Percentiles rank a stretch among this genome's conserved stretches.
These are phyloP conservation scores for Aspergillus terreus DNA, from an alignment of 2,329 filamentous ascomycete genomes.

Conservation along the genomic window DNA sequence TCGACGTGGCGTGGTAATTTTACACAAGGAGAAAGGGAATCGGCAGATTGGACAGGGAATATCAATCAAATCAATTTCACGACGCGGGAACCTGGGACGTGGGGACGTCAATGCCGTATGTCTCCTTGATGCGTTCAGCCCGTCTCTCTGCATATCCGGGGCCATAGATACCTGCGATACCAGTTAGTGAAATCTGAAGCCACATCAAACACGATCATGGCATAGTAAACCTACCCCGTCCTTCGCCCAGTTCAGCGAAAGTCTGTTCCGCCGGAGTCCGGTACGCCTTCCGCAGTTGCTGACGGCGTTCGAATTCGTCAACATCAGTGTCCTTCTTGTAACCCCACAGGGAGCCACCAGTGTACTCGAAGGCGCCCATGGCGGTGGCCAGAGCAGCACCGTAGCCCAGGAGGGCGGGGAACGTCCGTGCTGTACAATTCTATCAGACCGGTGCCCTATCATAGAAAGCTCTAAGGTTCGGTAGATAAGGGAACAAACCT, in stretches of 20 bases:
- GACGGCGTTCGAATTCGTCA: slow-evolving; percentile 73
- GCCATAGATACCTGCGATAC: slow-evolving; percentile 65
- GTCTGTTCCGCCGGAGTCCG: slow-evolving; percentile 75
- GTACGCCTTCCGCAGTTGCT: slow-evolving; percentile 68
- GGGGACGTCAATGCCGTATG: slow-evolving; percentile 81
- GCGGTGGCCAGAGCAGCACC: slow-evolving; percentile 57
- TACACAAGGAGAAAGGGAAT: slow-evolving; percentile 25
- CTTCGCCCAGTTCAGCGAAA: slow-evolving; percentile 76
- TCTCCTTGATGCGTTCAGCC: slow-evolving; percentile 74
- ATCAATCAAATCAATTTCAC: slow-evolving; percentile 28
- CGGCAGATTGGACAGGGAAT: slow-evolving; percentile 15
- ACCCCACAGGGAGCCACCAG: slow-evolving; percentile 60
- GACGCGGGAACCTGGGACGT: slow-evolving; percentile 49
- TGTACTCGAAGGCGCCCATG: slow-evolving; percentile 65
- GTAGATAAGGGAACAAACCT: slow-evolving; percentile 51
- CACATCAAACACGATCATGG: background rate
- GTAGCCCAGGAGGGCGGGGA: slow-evolving; percentile 68
- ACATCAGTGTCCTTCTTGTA: slow-evolving; percentile 54
- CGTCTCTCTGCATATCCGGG: slow-evolving; percentile 83
- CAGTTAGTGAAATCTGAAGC: slow-evolving; percentile 10
- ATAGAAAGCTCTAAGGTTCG: background rate
- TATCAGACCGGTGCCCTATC: slow-evolving; percentile 13
- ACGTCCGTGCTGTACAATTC: slow-evolving; percentile 52
- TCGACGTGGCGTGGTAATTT: slow-evolving; percentile 24
- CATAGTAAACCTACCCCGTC: slow-evolving; percentile 63